Evolutionary conservation across 1,284 basidiomycete species (phyloP).

Genomic region (Fomitiporia mediterranea): DNA sequence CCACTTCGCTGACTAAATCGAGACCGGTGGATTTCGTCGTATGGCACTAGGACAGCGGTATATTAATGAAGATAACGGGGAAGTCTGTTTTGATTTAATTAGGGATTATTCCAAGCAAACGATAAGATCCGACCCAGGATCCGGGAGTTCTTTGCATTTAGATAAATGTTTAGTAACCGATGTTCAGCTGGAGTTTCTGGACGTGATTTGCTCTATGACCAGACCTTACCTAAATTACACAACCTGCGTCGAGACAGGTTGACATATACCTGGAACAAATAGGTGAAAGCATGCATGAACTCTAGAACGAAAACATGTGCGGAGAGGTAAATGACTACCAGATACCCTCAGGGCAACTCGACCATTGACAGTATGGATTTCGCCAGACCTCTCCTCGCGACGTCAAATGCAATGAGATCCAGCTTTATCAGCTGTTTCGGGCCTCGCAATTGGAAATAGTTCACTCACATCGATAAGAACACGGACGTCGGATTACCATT

Average conservation of each 20-base stretch:
- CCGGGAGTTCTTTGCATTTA: constrained; percentile 42
- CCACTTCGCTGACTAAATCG: constrained; percentile 38
- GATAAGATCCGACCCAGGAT: constrained; percentile 45
- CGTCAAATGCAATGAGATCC: too few species aligned
- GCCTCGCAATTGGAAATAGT: too few species aligned
- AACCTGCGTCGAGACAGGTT: constrained; percentile 48
- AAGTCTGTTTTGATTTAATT: too few species aligned
- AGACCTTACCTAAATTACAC: constrained; percentile 45
- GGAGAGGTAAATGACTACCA: too few species aligned
- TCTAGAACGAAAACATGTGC: too few species aligned
- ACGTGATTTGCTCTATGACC: background rate
- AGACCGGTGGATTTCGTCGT: constrained; percentile 45
- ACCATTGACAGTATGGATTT: too few species aligned
- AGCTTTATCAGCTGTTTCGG: too few species aligned
- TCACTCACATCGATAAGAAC: constrained; percentile 40
- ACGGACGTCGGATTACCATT: constrained; percentile 45
- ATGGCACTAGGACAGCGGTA: constrained; percentile 40
- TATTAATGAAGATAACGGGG: constrained; percentile 30
- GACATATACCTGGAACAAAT: too few species aligned
- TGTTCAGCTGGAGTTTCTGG: too few species aligned
- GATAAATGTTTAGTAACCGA: background rate
- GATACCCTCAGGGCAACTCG: constrained; percentile 35
- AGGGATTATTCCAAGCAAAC: too few species aligned
- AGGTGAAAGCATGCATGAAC: too few species aligned
- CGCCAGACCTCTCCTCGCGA: too few species aligned